A percentile compares a stretch with the other conserved stretches of the same genome.
These are phyloP conservation scores for Drechslera avenae DNA, from an alignment of 2,329 filamentous ascomycete species.

Conservation along the genomic window DNA sequence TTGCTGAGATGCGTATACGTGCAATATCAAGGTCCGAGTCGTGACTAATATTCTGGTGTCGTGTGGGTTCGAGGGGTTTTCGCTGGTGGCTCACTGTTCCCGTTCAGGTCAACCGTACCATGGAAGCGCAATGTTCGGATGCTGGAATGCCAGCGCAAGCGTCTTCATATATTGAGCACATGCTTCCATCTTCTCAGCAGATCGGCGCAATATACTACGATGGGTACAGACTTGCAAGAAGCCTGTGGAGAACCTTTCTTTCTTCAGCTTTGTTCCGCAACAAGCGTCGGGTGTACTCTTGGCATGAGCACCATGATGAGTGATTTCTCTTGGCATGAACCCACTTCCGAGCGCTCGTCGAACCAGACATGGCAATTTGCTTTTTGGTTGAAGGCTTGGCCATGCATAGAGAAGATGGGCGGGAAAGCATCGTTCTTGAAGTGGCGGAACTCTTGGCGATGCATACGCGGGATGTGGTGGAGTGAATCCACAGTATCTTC, in stretches of 20 bases:
- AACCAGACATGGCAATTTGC: conserved; percentile 13
- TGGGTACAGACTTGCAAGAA: conserved; percentile 11
- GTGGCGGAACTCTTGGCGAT: conserved; percentile 27
- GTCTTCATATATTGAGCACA: conserved; percentile 27
- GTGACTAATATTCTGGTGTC: too few species aligned
- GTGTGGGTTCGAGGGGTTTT: too few species aligned
- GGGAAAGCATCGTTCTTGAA: background rate
- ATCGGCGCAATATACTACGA: conserved; percentile 22
- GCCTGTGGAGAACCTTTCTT: conserved; percentile 21
- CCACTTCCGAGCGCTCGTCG: conserved; percentile 16
- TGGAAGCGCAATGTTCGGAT: background rate
- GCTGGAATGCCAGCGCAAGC: conserved; percentile 12
- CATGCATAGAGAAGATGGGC: conserved; percentile 12
- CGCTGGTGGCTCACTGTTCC: too few species aligned
- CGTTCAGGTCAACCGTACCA: too few species aligned
- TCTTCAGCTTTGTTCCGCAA: conserved; percentile 1
- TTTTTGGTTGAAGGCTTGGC: background rate
- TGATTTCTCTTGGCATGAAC: conserved; percentile 19
- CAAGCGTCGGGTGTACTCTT: conserved; percentile 18
- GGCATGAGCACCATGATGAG: conserved; percentile 41
- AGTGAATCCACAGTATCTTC: background rate
- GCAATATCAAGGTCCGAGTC: too few species aligned
- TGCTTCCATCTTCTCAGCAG: conserved; percentile 4
- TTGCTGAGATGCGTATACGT: too few species aligned
- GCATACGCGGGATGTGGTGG: conserved; percentile 9